Base-by-base conservation (phyloP, 306 rosid species). In the Rosa rugosa region DNA sequence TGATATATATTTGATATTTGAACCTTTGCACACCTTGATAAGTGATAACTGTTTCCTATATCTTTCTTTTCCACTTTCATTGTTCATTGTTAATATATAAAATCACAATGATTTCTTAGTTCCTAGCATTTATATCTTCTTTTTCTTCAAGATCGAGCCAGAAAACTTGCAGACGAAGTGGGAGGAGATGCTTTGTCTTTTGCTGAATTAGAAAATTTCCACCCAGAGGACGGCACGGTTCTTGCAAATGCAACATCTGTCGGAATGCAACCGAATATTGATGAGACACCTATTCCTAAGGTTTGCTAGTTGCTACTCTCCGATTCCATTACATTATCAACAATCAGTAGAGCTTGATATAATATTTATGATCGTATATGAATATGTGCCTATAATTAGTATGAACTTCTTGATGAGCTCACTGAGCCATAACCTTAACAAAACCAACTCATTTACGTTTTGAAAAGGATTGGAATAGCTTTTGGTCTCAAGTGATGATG, bases 181-280 rank as follows among this genome's bases (percentile, higher is more conserved):
- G 98, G 98, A 70, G 97, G 92, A 77, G 89, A 89, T 38, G 92
- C 97, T 81, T 20, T 94, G 76, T 68, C 97, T 76, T 89, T 94
- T 69, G 83, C 90, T 44, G 93, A 92, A 80, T 86, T 94, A 71
- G 89, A 83, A 69, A 88, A 74, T 84, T 94, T 84, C 80, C 92
- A 86, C 71, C 97, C 97, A 0, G 98, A 92, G 89, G 90, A 88
- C 83, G 97, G 86, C 50, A 90, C 89, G 94, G 89, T 94, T 87
- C 97, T 94, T 77, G 97, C 94, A 38, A 92, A 92, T 84, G 86
- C 97, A 34, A 92, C 98, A 78, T 87, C 98, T 18, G 86, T 94
- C 40, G 98, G 97, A 83, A 92, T 94, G 98, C 92, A 90, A 70
- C 98, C 98, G 65, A 92, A 87, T 82, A 87, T 92, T 74, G 87